A percentile compares a stretch with the other conserved stretches of the same genome.
Conservation (phyloP, 768 basidiomycete genomes). For the Termitomyces bulborhizus region DNA sequence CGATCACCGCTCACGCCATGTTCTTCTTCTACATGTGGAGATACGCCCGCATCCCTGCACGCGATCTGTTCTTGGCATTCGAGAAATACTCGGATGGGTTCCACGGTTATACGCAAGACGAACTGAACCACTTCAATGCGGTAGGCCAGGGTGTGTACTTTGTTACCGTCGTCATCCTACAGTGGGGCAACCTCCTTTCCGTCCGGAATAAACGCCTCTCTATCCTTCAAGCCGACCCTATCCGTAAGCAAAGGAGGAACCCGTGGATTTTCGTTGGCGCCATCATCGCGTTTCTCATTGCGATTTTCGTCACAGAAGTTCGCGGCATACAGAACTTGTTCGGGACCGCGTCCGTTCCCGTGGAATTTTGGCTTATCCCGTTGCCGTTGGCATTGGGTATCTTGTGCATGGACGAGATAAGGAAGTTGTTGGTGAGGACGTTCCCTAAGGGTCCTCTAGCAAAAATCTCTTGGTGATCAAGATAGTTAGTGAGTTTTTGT, state of each 20-base stretch:
- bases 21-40: not conserved
- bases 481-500: not conserved
- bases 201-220: not conserved
- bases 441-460: not conserved
- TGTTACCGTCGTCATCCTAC: not conserved
- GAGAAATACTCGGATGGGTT: not conserved
- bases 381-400: not conserved
- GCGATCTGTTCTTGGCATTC: not conserved
- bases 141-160: not conserved
- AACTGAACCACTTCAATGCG: not conserved
- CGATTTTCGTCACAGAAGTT: not conserved
- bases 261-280: not conserved
- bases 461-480: not conserved
- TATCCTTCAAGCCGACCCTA: not conserved
- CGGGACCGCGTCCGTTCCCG: not conserved
- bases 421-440: not conserved
- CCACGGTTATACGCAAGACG: not conserved
- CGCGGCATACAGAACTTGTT: not conserved
- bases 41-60: not conserved
- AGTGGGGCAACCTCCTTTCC: not conserved
- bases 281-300: not conserved
- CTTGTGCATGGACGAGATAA: not conserved
- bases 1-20: not conserved
- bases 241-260: not conserved
- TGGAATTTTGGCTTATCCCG: not conserved